Evolutionary conservation across 2,329 filamentous ascomycete genomes (phyloP).

Genomic region (Fusarium sp.): DNA sequence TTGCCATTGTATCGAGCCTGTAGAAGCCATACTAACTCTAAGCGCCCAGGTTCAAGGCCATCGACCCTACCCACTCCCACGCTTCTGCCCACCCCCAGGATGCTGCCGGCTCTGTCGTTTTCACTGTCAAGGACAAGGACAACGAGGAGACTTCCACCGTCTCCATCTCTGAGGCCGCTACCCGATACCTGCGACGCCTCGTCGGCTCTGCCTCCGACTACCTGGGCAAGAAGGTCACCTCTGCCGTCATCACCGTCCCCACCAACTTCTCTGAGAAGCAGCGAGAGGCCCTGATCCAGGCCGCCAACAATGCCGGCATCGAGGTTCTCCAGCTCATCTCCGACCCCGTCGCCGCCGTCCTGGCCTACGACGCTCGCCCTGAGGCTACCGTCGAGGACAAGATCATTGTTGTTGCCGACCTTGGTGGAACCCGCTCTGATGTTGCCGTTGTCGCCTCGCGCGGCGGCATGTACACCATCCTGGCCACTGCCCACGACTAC

Average conservation of each 20-base stretch:
- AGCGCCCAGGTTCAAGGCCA: slow-evolving; percentile 80
- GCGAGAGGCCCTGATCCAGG: slow-evolving; percentile 80
- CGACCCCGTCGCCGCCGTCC: slow-evolving; percentile 88
- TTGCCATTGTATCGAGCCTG: neutral
- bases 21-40: slow-evolving; percentile 30
- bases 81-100: slow-evolving; percentile 91
- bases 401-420: slow-evolving; percentile 88
- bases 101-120: slow-evolving; percentile 77
- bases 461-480: slow-evolving; percentile 94
- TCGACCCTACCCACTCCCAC: slow-evolving; percentile 96
- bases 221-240: slow-evolving; percentile 91
- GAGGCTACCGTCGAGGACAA: slow-evolving; percentile 84
- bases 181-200: slow-evolving; percentile 86
- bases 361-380: slow-evolving; percentile 90
- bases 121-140: slow-evolving; percentile 83
- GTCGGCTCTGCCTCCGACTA: slow-evolving; percentile 89
- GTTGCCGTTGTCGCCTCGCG: slow-evolving; percentile 90
- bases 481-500: slow-evolving; percentile 95
- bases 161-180: slow-evolving; percentile 82
- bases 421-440: slow-evolving; percentile 93
- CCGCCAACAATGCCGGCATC: slow-evolving; percentile 83
- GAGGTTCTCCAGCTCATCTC: slow-evolving; percentile 94
- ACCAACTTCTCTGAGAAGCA: slow-evolving; percentile 93
- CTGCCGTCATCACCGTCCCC: slow-evolving; percentile 93
- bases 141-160: slow-evolving; percentile 75